A percentile compares a stretch with the other conserved stretches of the same genome.
phyloP scores from a whole-genome alignment of 371 early-diverging fungal genomes.

The Mortierella sp. region DNA sequence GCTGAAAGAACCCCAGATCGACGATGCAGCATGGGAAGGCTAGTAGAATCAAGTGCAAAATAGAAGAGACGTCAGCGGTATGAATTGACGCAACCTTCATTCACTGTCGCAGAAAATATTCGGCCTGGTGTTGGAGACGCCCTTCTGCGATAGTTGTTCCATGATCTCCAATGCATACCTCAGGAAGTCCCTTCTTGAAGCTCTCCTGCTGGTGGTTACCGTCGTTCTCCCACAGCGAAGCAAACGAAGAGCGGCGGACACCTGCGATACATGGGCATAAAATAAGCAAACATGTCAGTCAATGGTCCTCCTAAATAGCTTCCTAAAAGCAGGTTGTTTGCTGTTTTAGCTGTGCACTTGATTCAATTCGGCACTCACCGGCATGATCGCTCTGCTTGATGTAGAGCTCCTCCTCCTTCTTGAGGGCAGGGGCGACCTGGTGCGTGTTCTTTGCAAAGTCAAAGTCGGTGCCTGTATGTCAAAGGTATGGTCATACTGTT shows the following conservation, averaged over 20 bases:
- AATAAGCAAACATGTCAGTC: neutral
- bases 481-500: neutral
- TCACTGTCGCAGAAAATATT: neutral
- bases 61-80: neutral
- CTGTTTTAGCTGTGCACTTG: neutral
- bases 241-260: constrained; percentile 50
- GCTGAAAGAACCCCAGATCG: constrained; percentile 58
- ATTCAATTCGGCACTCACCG: constrained; percentile 27
- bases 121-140: neutral
- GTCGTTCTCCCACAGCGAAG: constrained; percentile 49
- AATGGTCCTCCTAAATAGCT: neutral
- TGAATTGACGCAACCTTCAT: neutral
- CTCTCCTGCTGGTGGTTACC: constrained; percentile 29
- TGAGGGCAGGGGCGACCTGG: constrained; percentile 63
- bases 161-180: constrained; percentile 30
- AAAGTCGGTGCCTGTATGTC: constrained; percentile 70
- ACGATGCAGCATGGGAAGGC: constrained; percentile 55
- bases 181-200: constrained; percentile 53
- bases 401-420: constrained; percentile 71
- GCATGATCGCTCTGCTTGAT: constrained; percentile 57
- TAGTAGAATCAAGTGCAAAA: neutral
- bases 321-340: neutral
- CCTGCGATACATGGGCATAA: constrained; percentile 8
- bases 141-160: neutral
- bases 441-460: constrained; percentile 79